Percentiles rank a stretch among this genome's conserved stretches.
These are phyloP conservation scores for Paracorniculantispora psalliotae DNA, from an alignment of 2,329 filamentous ascomycete genomes.

Conservation along the genomic window DNA sequence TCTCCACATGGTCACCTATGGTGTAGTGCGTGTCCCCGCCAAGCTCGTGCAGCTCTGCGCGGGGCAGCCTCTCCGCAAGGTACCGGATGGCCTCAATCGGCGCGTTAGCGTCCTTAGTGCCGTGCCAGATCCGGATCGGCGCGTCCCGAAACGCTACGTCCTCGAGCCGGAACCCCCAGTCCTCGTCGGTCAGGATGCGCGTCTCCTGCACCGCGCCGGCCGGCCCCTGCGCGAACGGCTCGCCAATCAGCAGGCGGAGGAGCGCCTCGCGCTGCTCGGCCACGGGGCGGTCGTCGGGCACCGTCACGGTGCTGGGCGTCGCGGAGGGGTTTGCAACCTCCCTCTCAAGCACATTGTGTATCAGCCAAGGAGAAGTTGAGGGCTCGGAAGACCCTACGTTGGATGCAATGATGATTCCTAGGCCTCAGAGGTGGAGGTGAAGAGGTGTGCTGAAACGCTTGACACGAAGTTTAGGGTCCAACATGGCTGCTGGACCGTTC, in stretches of 20 bases:
- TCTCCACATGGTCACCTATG: constrained; percentile 22
- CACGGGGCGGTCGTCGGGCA: constrained; percentile 10
- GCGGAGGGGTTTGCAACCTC: constrained; percentile 1
- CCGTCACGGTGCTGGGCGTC: constrained; percentile 1
- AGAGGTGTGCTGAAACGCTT: too few relatives aligned
- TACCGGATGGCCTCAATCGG: constrained; percentile 31
- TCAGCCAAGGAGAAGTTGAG: too few relatives aligned
- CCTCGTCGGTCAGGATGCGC: constrained; percentile 22
- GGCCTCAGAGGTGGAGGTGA: too few relatives aligned
- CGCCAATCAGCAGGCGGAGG: constrained; percentile 25
- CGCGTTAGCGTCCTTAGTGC: constrained; percentile 26
- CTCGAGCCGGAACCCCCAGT: constrained; percentile 28
- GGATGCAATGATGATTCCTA: too few relatives aligned
- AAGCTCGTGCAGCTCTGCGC: constrained; percentile 28
- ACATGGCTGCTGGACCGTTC: too few relatives aligned
- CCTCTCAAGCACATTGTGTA: too few relatives aligned
- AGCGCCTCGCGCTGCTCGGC: constrained; percentile 22
- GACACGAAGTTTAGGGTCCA: too few relatives aligned
- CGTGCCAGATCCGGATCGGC: constrained; percentile 29
- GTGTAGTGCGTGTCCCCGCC: constrained; percentile 30
- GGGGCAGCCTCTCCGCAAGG: constrained; percentile 30
- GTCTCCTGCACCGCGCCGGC: constrained; percentile 24
- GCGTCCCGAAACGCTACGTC: constrained; percentile 20
- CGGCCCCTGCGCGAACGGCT: constrained; percentile 26
- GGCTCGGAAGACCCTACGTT: too few relatives aligned